A percentile compares a stretch with the other conserved stretches of the same genome.
These are phyloP conservation scores for Claviceps paspali DNA, from an alignment of 2,329 filamentous ascomycete species.

Conservation along the genomic window DNA sequence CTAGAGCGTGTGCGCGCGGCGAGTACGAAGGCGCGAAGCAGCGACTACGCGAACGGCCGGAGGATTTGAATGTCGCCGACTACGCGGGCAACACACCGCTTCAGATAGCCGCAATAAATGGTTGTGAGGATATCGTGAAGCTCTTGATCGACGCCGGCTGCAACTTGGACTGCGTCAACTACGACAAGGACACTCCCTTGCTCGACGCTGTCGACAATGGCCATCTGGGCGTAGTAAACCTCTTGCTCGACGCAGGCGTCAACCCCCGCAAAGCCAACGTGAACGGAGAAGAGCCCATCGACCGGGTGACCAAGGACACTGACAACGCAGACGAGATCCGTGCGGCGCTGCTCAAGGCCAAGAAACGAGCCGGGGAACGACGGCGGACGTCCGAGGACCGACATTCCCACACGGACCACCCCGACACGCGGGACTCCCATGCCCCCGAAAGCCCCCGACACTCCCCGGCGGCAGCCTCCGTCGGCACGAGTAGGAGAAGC, in stretches of 20 bases:
- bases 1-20: conserved; percentile 77
- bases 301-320: conserved; percentile 59
- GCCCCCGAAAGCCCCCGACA: conserved; percentile 42
- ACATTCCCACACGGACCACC: conserved; percentile 28
- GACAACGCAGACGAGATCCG: conserved; percentile 74
- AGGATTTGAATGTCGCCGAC: conserved; percentile 78
- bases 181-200: conserved; percentile 81
- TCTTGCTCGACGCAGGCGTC: conserved; percentile 72
- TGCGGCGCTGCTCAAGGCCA: conserved; percentile 44
- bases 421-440: conserved; percentile 35
- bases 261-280: conserved; percentile 85
- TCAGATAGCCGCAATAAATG: conserved; percentile 82
- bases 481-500: conserved; percentile 29
- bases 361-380: conserved; percentile 37
- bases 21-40: conserved; percentile 67
- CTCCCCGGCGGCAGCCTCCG: conserved; percentile 31
- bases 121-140: conserved; percentile 73
- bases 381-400: conserved; percentile 44
- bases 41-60: conserved; percentile 61
- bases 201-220: conserved; percentile 95
- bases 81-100: conserved; percentile 94
- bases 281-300: conserved; percentile 83
- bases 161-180: conserved; percentile 62
- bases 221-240: conserved; percentile 72
- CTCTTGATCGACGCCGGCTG: conserved; percentile 75